Percentiles rank a stretch among this genome's conserved stretches.
These are phyloP conservation scores for Penicillium taxi DNA, from an alignment of 495 filamentous ascomycete genomes.

Conservation along the genomic window DNA sequence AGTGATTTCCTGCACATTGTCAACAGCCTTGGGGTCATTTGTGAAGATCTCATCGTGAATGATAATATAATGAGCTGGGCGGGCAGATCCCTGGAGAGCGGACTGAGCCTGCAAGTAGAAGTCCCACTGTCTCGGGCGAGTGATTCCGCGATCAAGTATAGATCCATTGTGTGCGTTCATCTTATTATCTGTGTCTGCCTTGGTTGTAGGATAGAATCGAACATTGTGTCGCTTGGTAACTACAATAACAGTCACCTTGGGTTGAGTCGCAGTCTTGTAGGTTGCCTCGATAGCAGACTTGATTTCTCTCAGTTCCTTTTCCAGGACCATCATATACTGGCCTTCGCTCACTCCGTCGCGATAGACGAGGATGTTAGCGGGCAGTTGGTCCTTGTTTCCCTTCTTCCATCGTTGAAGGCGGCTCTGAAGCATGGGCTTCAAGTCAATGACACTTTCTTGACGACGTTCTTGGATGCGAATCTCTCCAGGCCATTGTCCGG, in stretches of 20 bases:
- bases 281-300: slow-evolving; percentile 10
- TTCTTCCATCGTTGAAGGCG: slow-evolving; percentile 52
- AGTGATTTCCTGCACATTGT: slow-evolving; percentile 52
- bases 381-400: slow-evolving; percentile 45
- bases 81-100: slow-evolving; percentile 73
- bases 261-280: slow-evolving; percentile 12
- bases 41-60: slow-evolving; percentile 61
- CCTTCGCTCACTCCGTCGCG: slow-evolving; percentile 84
- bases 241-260: slow-evolving; percentile 35
- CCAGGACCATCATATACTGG: slow-evolving; percentile 54
- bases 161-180: slow-evolving; percentile 62
- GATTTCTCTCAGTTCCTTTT: slow-evolving; percentile 43
- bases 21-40: slow-evolving; percentile 34
- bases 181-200: slow-evolving; percentile 42
- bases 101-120: slow-evolving; percentile 76
- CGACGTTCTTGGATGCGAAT: slow-evolving; percentile 48
- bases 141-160: slow-evolving; percentile 77
- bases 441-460: slow-evolving; percentile 50
- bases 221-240: slow-evolving; percentile 86
- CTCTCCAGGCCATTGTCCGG: slow-evolving; percentile 60
- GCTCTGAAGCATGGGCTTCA: slow-evolving; percentile 41
- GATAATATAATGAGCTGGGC: slow-evolving; percentile 66
- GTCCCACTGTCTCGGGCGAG: slow-evolving; percentile 58
- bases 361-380: slow-evolving; percentile 68
- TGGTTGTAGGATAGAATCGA: slow-evolving; percentile 61